phyloP scores from a whole-genome alignment of 495 filamentous ascomycete genomes.

The Talaromyces stipitatus region DNA sequence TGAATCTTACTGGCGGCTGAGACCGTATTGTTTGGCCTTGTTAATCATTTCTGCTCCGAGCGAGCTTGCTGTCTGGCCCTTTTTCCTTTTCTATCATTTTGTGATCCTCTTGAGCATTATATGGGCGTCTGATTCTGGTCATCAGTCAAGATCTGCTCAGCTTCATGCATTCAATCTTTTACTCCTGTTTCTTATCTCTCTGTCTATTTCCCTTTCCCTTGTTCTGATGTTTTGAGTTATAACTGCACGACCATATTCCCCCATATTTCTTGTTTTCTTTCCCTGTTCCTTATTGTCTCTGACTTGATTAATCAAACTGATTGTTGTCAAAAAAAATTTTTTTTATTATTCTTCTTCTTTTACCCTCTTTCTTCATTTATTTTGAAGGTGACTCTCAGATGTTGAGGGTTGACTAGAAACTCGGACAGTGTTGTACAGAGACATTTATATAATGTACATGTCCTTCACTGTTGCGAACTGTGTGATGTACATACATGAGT shows the following conservation, averaged over 20 bases:
- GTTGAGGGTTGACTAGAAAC: neutral
- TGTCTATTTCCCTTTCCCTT: conserved; percentile 13
- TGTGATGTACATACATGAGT: conserved; percentile 11
- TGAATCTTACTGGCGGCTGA: neutral
- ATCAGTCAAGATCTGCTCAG: conserved; percentile 31
- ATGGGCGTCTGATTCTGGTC: conserved; percentile 40
- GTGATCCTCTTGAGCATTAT: conserved; percentile 25
- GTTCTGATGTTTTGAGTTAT: conserved; percentile 13
- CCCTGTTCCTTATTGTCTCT: conserved; percentile 9
- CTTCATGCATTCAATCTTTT: conserved; percentile 22
- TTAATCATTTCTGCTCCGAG: conserved; percentile 22
- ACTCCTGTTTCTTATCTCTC: conserved; percentile 16
- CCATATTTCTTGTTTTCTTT: conserved; percentile 15
- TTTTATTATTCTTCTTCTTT: conserved; percentile 7
- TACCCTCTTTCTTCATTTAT: conserved; percentile 7
- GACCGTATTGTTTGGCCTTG: conserved; percentile 10
- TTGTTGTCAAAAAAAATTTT: conserved; percentile 1
- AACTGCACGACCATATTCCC: conserved; percentile 8
- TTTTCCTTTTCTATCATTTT: conserved; percentile 5
- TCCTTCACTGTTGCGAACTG: neutral
- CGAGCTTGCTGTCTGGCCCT: conserved; percentile 1
- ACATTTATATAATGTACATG: conserved; percentile 2
- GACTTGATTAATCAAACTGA: conserved; percentile 18
- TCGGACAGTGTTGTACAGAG: neutral
- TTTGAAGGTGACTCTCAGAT: neutral